Conservation (phyloP, 495 filamentous ascomycete genomes). For the Schizothecium vesticola region DNA sequence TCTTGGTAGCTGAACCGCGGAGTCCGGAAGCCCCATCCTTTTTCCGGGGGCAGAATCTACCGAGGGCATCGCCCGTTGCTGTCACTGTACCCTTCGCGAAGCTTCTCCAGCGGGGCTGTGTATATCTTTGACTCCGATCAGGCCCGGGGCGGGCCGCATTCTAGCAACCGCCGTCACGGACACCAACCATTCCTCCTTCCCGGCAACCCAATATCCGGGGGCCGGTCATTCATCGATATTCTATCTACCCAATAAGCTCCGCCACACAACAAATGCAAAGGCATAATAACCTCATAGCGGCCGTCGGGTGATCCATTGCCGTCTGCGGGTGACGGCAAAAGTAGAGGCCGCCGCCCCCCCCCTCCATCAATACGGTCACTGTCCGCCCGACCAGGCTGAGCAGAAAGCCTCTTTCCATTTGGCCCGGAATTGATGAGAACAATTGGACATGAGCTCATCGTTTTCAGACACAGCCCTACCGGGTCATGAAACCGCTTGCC, state of each 20-base stretch:
- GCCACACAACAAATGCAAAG: background rate
- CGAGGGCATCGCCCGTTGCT: background rate
- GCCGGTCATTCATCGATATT: background rate
- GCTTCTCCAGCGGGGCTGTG: background rate
- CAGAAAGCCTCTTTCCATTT: background rate
- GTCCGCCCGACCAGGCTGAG: background rate
- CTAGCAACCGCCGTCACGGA: background rate
- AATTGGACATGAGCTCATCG: background rate
- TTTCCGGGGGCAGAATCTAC: background rate
- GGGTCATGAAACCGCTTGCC: background rate
- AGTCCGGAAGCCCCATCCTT: background rate
- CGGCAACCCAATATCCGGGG: background rate
- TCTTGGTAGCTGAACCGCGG: background rate
- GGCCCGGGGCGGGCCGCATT: background rate
- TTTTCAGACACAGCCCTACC: slow-evolving; percentile 4
- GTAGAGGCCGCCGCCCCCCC: background rate
- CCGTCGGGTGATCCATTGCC: background rate
- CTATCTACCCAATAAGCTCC: background rate
- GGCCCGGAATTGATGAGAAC: background rate
- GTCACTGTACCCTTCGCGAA: background rate
- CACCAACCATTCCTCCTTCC: background rate
- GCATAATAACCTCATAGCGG: background rate
- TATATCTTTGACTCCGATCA: background rate
- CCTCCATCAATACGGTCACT: background rate
- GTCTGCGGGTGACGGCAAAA: background rate